Evolutionary conservation across 208 protist species (phyloP), one percentile per base, ranked within the genome.

Genomic region (Sergeia podlipaevii): DNA sequence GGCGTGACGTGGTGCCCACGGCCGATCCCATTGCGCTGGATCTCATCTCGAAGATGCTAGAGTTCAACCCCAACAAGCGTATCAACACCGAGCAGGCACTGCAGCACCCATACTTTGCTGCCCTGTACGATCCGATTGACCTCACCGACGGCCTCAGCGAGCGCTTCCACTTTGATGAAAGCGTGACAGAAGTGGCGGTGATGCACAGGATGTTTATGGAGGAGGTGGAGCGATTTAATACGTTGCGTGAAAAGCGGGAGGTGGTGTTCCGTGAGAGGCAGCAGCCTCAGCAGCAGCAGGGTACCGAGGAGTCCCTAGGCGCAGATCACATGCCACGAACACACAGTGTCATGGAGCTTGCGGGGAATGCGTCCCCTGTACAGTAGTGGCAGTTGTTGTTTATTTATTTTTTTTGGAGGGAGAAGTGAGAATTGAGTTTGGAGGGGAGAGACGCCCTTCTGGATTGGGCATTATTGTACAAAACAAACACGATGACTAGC

Each of bases 21-120:
- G 82, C 81, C 28, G 82, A 93, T 41, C 62, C 56, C 1, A 52
- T 66, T 20, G 90, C 90, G 27, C 62, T 91, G 11, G 83, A 96
- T 55, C 78, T 96, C 10, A 73, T 96, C 41, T 53, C 68, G 7
- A 65, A 74, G 33, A 70, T 96, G 70, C 69, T 96, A 7, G 75
- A 89, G 57, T 92, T 95, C 57, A 94, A 95, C 61, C 88, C 90
- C 1, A 36, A 67, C 27, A 82, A 85, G 60, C 80, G 90, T 54
- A 84, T 91, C 57, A 88, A 38, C 49, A 73, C 83, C 27, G 83
- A 89, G 60, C 70, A 90, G 70, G 89, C 85, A 21, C 71, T 96
- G 55, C 77, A 79, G 67, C 89, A 96, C 54, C 85, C 89, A n/a
- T 96, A 89, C 72, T 92, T 97, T 56, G 74, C 72, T 15, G 60